Evolutionary conservation across 441 rosid species (phyloP).

Genomic region (Pelargonium australe): DNA sequence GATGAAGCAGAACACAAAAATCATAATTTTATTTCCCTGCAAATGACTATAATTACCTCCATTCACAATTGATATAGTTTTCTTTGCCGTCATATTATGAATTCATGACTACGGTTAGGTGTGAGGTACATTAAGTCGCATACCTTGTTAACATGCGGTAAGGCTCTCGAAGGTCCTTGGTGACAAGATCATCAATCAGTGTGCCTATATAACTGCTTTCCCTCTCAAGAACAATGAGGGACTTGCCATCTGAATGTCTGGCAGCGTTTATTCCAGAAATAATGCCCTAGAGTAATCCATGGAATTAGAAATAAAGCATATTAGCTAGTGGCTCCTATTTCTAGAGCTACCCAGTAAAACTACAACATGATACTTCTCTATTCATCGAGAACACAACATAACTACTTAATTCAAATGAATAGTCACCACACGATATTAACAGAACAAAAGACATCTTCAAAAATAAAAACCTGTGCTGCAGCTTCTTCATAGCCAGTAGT

Average conservation of each 20-base stretch:
- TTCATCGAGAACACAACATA: neutral
- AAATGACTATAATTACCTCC: neutral
- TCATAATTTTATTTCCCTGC: neutral
- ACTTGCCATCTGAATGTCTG: slow-evolving; percentile 73
- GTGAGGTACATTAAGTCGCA: slow-evolving; percentile 7
- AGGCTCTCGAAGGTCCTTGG: slow-evolving; percentile 97
- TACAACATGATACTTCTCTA: slow-evolving; percentile 1
- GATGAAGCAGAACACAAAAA: neutral
- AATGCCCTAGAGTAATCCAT: slow-evolving; percentile 50
- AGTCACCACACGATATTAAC: slow-evolving; percentile 6
- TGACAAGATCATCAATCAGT: slow-evolving; percentile 85
- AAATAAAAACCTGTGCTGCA: slow-evolving; percentile 76
- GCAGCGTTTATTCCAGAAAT: slow-evolving; percentile 95
- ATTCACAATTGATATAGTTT: neutral
- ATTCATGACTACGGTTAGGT: neutral
- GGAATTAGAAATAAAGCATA: slow-evolving; percentile 8
- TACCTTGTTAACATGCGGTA: slow-evolving; percentile 96
- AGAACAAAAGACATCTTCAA: slow-evolving; percentile 20
- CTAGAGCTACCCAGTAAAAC: neutral
- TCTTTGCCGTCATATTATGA: too few relatives aligned
- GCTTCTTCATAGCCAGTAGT: slow-evolving; percentile 99
- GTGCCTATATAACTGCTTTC: slow-evolving; percentile 96
- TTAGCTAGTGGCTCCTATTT: neutral
- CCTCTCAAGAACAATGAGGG: slow-evolving; percentile 85
- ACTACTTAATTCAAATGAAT: neutral